phyloP scores from a whole-genome alignment of 1,139 yeast species.

The Taiozyma sp. region DNA sequence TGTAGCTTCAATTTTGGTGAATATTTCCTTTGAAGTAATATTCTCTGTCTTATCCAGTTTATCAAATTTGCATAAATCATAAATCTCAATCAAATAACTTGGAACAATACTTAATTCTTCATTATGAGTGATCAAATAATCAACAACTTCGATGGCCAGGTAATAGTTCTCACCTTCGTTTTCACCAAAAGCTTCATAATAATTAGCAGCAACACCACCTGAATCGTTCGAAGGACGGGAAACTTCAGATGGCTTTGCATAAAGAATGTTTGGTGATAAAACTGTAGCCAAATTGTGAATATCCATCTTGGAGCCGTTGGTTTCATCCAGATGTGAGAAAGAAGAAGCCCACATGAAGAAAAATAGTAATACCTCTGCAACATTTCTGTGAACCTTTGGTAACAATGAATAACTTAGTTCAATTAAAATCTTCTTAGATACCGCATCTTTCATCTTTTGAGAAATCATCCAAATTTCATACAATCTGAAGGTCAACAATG shows the following conservation, averaged over 20 bases:
- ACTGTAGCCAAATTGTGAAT: conserved; percentile 94
- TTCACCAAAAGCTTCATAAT: conserved; percentile 34
- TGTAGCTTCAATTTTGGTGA: conserved; percentile 17
- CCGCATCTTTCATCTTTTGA: conserved; percentile 49
- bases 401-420: conserved; percentile 75
- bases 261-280: conserved; percentile 85
- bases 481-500: conserved; percentile 72
- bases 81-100: conserved; percentile 34
- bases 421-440: conserved; percentile 50
- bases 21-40: conserved; percentile 22
- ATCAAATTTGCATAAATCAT: conserved; percentile 16
- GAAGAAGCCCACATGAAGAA: conserved; percentile 96
- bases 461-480: conserved; percentile 82
- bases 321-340: conserved; percentile 84
- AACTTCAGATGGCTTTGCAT: conserved; percentile 35
- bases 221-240: conserved; percentile 21
- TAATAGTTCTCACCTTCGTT: conserved; percentile 76
- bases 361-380: conserved; percentile 79
- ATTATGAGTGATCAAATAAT: conserved; percentile 77
- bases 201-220: conserved; percentile 24
- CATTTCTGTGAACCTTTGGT: conserved; percentile 79
- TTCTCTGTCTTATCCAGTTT: conserved; percentile 11
- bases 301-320: conserved; percentile 95
- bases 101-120: conserved; percentile 83
- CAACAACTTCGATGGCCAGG: conserved; percentile 86